These are phyloP conservation scores for Begonia loranthoides DNA, from an alignment of 306 rosid species.

Conservation along the genomic window DNA sequence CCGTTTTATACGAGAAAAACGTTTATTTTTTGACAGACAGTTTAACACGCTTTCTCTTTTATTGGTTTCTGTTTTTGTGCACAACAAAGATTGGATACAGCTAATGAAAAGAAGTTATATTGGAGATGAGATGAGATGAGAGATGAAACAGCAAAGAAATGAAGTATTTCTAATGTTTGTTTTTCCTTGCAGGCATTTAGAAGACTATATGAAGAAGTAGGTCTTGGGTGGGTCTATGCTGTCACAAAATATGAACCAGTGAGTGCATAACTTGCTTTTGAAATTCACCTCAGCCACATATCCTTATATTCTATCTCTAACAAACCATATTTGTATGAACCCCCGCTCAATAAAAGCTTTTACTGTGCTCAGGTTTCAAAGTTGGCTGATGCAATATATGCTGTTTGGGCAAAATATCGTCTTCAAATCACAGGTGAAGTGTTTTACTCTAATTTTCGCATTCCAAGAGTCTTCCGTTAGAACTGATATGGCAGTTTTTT, in stretches of 20 bases:
- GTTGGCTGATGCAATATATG: slow-evolving; percentile 55
- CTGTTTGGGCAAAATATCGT: slow-evolving; percentile 82
- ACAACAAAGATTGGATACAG: too few species aligned
- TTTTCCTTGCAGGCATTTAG: slow-evolving; percentile 87
- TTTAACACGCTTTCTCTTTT: background rate
- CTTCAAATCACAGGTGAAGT: slow-evolving; percentile 71
- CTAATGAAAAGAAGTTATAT: too few species aligned
- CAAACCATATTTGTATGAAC: too few species aligned
- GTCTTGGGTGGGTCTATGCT: slow-evolving; percentile 94
- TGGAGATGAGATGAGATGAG: too few species aligned
- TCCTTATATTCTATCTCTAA: background rate
- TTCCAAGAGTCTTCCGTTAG: too few species aligned
- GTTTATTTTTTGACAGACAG: too few species aligned
- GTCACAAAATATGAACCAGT: slow-evolving; percentile 76
- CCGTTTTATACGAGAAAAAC: too few species aligned
- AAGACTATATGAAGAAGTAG: slow-evolving; percentile 68
- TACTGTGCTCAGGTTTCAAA: slow-evolving; percentile 37
- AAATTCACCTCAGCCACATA: slow-evolving; percentile 9
- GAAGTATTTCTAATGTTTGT: too few species aligned
- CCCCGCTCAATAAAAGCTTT: slow-evolving; percentile 6
- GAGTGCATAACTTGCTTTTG: slow-evolving; percentile 14
- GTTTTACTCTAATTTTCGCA: background rate
- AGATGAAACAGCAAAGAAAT: too few species aligned
- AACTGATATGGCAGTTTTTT: too few species aligned
- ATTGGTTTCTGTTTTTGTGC: too few species aligned